Evolutionary conservation across 768 basidiomycete genomes (phyloP).

Genomic region (Boletus sp.): DNA sequence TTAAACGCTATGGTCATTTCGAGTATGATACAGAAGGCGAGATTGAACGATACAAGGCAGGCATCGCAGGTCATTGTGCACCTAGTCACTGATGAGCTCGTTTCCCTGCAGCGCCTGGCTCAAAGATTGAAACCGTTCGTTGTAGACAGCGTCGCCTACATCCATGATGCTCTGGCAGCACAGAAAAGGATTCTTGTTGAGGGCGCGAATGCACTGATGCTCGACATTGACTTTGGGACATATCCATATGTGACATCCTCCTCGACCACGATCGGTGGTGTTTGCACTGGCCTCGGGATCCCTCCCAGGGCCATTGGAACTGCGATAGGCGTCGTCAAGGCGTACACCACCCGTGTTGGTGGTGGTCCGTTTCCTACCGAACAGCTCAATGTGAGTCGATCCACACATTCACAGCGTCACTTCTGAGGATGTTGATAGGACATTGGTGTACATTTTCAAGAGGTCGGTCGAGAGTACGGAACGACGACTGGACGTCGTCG

Average conservation of each 20-base stretch:
- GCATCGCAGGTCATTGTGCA: conserved; percentile 4
- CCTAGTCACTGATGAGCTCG: not conserved
- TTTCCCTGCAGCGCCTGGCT: conserved; percentile 61
- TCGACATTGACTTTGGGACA: conserved; percentile 96
- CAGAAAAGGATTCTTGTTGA: conserved; percentile 88
- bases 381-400: conserved; percentile 70
- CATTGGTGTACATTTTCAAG: conserved; percentile 83
- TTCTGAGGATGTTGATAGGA: conserved; percentile 43
- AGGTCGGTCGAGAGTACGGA: conserved; percentile 90
- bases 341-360: conserved; percentile 98
- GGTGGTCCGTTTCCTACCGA: conserved; percentile 98
- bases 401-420: not conserved
- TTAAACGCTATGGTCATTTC: conserved; percentile 97
- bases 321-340: conserved; percentile 91
- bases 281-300: conserved; percentile 96
- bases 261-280: conserved; percentile 89
- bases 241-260: conserved; percentile 98
- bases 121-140: conserved; percentile 84
- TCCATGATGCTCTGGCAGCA: conserved; percentile 73
- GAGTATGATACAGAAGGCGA: conserved; percentile 99
- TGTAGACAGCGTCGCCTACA: conserved; percentile 79
- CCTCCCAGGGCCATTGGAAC: conserved; percentile 87
- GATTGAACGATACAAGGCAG: conserved; percentile 86
- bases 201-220: conserved; percentile 98
- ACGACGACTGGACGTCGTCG: conserved; percentile 89